A percentile compares a stretch with the other conserved stretches of the same genome.
These are phyloP conservation scores for Piper betle DNA, from an alignment of 164 flowering plant genomes.

Conservation along the genomic window DNA sequence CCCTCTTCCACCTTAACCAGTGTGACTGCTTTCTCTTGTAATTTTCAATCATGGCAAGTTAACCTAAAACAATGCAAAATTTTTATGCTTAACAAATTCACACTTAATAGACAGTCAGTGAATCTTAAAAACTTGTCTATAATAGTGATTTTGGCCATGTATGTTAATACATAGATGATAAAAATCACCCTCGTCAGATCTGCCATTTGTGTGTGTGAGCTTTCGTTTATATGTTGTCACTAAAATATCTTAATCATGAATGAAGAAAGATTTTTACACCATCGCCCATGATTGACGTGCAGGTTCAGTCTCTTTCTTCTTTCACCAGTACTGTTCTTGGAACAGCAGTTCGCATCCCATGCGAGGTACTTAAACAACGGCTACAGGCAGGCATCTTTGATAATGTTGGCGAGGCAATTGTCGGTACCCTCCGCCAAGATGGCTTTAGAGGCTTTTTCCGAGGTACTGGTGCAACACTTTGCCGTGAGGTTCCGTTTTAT, in stretches of 20 bases:
- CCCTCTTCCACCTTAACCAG: too few species aligned
- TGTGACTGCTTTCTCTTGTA: too few species aligned
- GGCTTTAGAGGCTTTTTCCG: slow-evolving; percentile 93
- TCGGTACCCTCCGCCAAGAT: slow-evolving; percentile 85
- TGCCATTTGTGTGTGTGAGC: too few species aligned
- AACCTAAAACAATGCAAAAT: too few species aligned
- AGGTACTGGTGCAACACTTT: slow-evolving; percentile 96
- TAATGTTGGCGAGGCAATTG: slow-evolving; percentile 88
- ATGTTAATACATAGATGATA: too few species aligned
- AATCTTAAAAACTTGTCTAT: too few species aligned
- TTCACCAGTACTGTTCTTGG: slow-evolving; percentile 94
- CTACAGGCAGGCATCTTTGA: slow-evolving; percentile 89
- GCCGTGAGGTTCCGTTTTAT: slow-evolving; percentile 95
- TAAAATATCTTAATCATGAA: not conserved
- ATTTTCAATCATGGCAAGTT: too few species aligned
- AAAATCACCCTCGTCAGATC: too few species aligned
- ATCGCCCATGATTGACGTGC: slow-evolving; percentile 4
- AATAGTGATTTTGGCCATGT: too few species aligned
- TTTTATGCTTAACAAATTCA: too few species aligned
- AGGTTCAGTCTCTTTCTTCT: slow-evolving; percentile 92
- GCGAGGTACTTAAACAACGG: slow-evolving; percentile 94
- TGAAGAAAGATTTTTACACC: not conserved
- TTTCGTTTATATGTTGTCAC: not conserved
- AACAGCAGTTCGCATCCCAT: slow-evolving; percentile 91
- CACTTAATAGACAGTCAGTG: too few species aligned